Evolutionary conservation across 495 filamentous ascomycete species (phyloP).

Genomic region (Annulohypoxylon maeteangense): DNA sequence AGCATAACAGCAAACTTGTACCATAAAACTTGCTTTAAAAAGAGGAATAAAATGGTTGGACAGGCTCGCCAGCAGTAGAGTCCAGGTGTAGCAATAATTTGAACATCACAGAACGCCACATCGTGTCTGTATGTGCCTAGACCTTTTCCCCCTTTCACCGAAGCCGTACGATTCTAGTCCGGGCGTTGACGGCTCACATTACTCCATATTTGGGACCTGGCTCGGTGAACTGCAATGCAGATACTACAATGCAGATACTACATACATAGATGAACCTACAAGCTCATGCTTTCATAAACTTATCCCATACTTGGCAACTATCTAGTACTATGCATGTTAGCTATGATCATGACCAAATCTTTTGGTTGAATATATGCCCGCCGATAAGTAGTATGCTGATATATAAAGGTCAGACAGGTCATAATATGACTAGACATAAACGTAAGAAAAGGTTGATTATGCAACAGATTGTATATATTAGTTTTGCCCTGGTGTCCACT

Average conservation of each 20-base stretch:
- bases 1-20: slow-evolving; percentile 31
- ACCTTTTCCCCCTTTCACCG: slow-evolving; percentile 1
- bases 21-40: slow-evolving; percentile 29
- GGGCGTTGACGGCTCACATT: not conserved
- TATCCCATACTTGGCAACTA: not conserved
- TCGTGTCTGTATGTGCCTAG: slow-evolving; percentile 30
- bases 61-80: slow-evolving; percentile 20
- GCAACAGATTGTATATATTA: slow-evolving; percentile 40
- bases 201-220: not conserved
- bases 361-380: not conserved
- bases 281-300: not conserved
- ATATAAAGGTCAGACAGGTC: too few species aligned
- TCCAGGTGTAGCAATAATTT: slow-evolving; percentile 20
- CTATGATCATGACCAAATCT: not conserved
- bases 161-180: not conserved
- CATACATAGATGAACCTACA: not conserved
- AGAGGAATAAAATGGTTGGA: slow-evolving; percentile 37
- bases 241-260: not conserved
- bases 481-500: slow-evolving; percentile 16
- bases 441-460: not conserved
- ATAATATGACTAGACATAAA: not conserved
- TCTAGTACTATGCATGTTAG: not conserved
- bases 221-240: too few species aligned
- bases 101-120: not conserved
- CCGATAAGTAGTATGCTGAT: too few species aligned